Base-by-base conservation (phyloP, 257 asterid genomes). In the Gentiana macrophylla region DNA sequence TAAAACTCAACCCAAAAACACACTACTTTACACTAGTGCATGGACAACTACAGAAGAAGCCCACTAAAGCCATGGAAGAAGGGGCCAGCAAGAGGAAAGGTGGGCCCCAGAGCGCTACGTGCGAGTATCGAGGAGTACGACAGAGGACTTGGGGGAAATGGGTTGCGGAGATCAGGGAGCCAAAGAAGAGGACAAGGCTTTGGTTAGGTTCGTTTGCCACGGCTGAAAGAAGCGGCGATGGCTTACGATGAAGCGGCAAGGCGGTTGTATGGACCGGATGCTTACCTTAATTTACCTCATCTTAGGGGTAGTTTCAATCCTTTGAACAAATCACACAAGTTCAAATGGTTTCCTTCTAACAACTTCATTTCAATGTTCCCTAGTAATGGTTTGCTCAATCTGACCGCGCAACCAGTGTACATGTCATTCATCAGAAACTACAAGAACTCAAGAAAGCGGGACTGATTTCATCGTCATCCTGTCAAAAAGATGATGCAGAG, bases 81-180 rank as follows among this genome's bases (percentile, higher is more conserved):
- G 57, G 97, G 98, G 6, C 96, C 98, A 0, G 94, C 98, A 2
- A 58, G 96, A 66, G 96, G 98, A 87, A 87, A 66, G 98, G 98
- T 4, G 97, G 97, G 3, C 98, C 98, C 2, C 96, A 87, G 70
- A 91, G 87, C 7, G 86, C 95, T 11, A 76, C 61, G 59, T 87
- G 97, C 2, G 98, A 83, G 72, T 91, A 84, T 47, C 80, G 98
- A 5, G 97, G 98, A 0, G 98, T 87, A 36, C 79, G 97, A 24
- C 97, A 91, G 67, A 67, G 98, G 57, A 91, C 98, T 0, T 91
- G 97, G 97, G 98, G 96, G 0, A 91, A 91, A 62, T 84, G 93
- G 95, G 76, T 90, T 33, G 98, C 96, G 0, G 98, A 90, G 67
- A 90, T 90, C 65, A 73, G 98, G 34, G 96, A 86, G 59, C 98